These are phyloP conservation scores for Xylaria flabelliformis DNA, from an alignment of 495 filamentous ascomycete species.

Conservation along the genomic window DNA sequence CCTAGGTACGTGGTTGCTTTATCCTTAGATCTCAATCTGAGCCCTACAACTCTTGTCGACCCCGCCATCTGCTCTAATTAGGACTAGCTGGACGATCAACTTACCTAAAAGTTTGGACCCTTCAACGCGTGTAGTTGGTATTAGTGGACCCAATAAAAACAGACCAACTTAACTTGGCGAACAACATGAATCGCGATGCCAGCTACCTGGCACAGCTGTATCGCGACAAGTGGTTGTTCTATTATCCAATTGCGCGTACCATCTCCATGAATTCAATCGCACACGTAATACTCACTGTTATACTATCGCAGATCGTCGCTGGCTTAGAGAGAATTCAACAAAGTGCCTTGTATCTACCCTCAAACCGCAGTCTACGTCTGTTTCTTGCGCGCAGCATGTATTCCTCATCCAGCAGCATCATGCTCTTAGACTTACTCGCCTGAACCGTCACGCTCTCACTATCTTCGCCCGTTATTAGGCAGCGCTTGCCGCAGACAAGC, in stretches of 20 bases:
- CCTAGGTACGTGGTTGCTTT: no score
- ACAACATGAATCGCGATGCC: constrained; percentile 14
- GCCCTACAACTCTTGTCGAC: not conserved
- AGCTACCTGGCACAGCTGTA: not conserved
- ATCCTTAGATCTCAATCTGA: no score
- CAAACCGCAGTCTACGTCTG: not conserved
- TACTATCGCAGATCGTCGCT: not conserved
- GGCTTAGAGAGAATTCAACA: not conserved
- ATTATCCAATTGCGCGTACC: not conserved
- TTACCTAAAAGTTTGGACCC: not conserved
- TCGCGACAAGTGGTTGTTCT: constrained; percentile 18
- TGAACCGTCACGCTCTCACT: not conserved
- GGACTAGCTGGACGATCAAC: not conserved
- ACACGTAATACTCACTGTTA: not conserved
- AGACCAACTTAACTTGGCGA: not conserved
- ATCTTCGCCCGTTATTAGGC: not conserved
- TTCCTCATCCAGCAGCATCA: not conserved
- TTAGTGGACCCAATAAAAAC: constrained; percentile 1
- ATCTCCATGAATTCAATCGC: not conserved
- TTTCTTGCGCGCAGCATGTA: constrained; percentile 20
- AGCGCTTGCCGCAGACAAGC: not conserved
- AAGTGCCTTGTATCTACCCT: not conserved
- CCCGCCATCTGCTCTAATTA: not conserved
- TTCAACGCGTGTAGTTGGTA: not conserved
- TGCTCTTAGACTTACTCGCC: constrained; percentile 3